Base-by-base conservation (phyloP, 192 early-diverging fungal genomes). In the Spinellus fusiger region DNA sequence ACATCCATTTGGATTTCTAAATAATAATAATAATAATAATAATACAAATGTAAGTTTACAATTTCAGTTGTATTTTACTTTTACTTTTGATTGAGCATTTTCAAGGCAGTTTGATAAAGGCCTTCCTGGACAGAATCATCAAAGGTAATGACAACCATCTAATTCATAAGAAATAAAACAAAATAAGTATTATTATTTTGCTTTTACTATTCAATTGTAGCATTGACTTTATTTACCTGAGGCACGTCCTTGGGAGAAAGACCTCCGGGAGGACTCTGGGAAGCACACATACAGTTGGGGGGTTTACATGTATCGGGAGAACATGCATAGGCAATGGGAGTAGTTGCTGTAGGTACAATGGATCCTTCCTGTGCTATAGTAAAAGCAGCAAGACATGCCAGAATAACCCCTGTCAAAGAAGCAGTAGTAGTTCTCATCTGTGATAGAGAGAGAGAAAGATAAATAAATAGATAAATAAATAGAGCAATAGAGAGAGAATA, bases 1-100 rank as follows among this genome's bases (percentile, higher is more conserved):
- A 60, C 87, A 89, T 2, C 86, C 82, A 66, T 84, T 84, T 22
- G 80, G 80, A 38, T 83, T 83, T 10, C 62, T 70, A 26, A 16
- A 47, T 32, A 22, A 33, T 53, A 28, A 50, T 33, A 51, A 48
- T 20, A 54, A 29, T 22, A 16, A 62, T 28, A 1, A 54, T 1
- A 5, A 32, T 10, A 20, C 34, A 28, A 46, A 53, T 15, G n/a
- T 56, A 59, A n/a, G 49, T 51, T 26, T 32, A 40, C 50, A 35
- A 18, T 23, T 20, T n/a, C 18, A 22, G 25, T 6, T 27, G 26
- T 35, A 6, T 18, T 29, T 32, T 9, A 8, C 3, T 61, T 57
- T 60, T 50, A 74, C 72, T 46, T 74, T 44, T 56, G 38, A 32
- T 63, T 58, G 3, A 74, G 34, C 59, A 74, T 65, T 25, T 63